A percentile compares a stretch with the other conserved stretches of the same genome.
These are phyloP conservation scores for Vinca major DNA, from an alignment of 305 asterid species.

Conservation along the genomic window DNA sequence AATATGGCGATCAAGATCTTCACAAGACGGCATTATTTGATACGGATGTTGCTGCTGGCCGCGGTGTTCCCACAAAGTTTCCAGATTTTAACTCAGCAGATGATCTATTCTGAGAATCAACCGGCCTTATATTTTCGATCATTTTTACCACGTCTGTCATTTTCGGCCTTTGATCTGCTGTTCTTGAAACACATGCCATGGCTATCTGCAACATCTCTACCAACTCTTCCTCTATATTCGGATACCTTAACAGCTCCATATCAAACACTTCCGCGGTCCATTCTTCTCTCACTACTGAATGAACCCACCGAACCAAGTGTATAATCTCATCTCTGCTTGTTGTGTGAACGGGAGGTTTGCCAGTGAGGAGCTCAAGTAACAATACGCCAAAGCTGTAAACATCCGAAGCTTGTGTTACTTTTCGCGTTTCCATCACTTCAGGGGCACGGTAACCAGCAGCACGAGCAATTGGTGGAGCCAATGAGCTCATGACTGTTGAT, in stretches of 20 bases:
- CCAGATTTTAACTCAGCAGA: constrained; percentile 30
- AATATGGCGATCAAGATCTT: not conserved
- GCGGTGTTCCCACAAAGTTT: constrained; percentile 18
- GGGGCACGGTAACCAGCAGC: constrained; percentile 90
- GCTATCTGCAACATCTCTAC: constrained; percentile 81
- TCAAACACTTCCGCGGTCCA: constrained; percentile 95
- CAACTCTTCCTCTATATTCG: constrained; percentile 69
- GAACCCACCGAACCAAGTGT: constrained; percentile 77
- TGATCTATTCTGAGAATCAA: constrained; percentile 17
- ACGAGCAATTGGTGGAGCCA: constrained; percentile 70
- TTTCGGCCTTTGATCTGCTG: constrained; percentile 68
- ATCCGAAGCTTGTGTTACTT: constrained; percentile 65
- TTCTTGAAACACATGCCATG: constrained; percentile 67
- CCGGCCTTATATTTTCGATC: constrained; percentile 40
- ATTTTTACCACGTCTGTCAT: constrained; percentile 57
- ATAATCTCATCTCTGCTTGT: constrained; percentile 65
- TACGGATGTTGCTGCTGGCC: constrained; percentile 26
- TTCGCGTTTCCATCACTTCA: constrained; percentile 68
- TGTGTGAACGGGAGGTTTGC: constrained; percentile 63
- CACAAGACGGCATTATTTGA: constrained; percentile 11
- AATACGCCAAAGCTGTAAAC: constrained; percentile 82
- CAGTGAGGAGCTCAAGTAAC: constrained; percentile 72
- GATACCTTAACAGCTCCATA: constrained; percentile 57
- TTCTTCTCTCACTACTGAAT: constrained; percentile 81
- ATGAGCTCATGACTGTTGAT: constrained; percentile 52